Base-by-base conservation (phyloP, 495 filamentous ascomycete species). In the Xylaria sp. region DNA sequence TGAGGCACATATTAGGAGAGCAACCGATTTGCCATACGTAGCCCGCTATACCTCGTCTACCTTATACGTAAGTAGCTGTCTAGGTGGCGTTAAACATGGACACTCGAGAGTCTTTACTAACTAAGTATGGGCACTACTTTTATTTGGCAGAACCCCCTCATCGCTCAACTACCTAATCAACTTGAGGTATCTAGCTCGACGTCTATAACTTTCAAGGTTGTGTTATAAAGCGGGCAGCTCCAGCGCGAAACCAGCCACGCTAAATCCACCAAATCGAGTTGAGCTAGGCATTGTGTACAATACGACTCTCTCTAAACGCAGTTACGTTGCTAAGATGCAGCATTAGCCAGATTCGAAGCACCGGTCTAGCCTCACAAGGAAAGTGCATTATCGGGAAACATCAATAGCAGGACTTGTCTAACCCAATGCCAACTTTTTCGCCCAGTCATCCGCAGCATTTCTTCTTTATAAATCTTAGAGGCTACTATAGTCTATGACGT, bases 401-500 rank as follows among this genome's bases (percentile, higher is more conserved):
- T 52, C 21, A 52, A 52, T 24, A 14, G 8, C 15, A 3, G 48
- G 21, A 26, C 3, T 52, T 52, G 21, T 52, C 48, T 26, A 21
- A 21, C 21, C 48, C 26, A 19, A 21, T 52, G 11, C n/a, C 48
- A 53, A 8, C 50, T 29, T 29, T 53, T 53, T 12, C 12, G 21
- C 15, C 12, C 24, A 53, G 24, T 53, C 50, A 57, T 67, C n/a
- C 12, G 21, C 11, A 24, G 15, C 26, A 43, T 17, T 26, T 31
- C n/a, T 17, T 31, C 5, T 4, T 15, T 17, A 17, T 9, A 26
- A 31, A 55, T 29, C 9, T 53, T 53, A 19, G 50, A 53, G 17
- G 14, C 24, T 14, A n/a, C 15, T 3, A 37, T 37, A 24, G 9
- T 44, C 43, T 37, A 69, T 69, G 67, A 69, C 67, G 67, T 61